Evolutionary conservation across 768 basidiomycete genomes (phyloP), one percentile per base, ranked within the genome.

Genomic region (Boletales sp.): DNA sequence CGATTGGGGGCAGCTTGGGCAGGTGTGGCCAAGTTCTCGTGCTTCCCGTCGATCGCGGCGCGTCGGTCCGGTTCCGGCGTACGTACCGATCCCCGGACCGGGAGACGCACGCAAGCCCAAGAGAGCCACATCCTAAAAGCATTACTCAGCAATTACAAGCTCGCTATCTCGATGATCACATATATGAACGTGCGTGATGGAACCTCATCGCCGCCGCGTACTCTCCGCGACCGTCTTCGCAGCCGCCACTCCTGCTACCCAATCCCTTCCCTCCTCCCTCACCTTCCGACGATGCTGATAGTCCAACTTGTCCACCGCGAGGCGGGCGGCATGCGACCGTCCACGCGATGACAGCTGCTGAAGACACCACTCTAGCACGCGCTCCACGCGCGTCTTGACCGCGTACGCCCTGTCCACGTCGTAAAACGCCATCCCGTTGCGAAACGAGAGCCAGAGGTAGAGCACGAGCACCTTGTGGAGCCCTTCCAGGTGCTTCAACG

Each of bases 391-490:
- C 12, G 62, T 62, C 63, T 92, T 90, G 40, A 90, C 59, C 14
- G 62, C 68, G 12, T 66, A 55, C 2, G 83, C 86, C 24, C 69
- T 65, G 7, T 70, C 63, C 30, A 76, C 70, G n/a, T 86, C 74
- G 5, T 77, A 67, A 64, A 87, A 97, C 8, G 83, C 74, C 45
- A 90, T 73, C 0, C 81, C 74, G 50, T 81, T 75, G 35, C 94
- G 84, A 64, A 81, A 84, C 17, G 76, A 74, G 55, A 94, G 74
- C 95, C 95, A 99, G 43, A 92, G 72, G 68, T 97, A 97, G 18
- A 87, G 57, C 13, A 86, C 83, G 27, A 91, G 59, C 29, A 81
- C 70, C 59, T 86, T 87, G 69, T 99, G 93, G 52, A 90, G 68
- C 6, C 77, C 73, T 67, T 97, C 94, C 40, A 97, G 67, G n/a